Evolutionary conservation across 2,329 filamentous ascomycete genomes (phyloP).

Genomic region (Diplodia sapinea): DNA sequence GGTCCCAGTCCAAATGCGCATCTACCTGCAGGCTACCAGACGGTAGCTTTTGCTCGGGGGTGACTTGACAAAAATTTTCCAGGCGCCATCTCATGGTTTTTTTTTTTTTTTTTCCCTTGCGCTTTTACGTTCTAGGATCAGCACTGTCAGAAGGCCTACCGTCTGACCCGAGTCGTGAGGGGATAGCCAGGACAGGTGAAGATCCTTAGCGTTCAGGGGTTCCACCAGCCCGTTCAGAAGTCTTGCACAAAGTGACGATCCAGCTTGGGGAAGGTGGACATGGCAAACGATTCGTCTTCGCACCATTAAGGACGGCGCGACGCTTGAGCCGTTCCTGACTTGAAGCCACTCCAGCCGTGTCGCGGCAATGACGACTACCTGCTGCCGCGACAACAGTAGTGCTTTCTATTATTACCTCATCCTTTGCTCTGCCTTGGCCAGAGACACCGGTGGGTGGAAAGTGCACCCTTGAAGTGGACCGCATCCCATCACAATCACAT

Average conservation of each 20-base stretch:
- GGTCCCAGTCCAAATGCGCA: not conserved
- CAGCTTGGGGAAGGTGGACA: not conserved
- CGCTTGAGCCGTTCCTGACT: conserved; percentile 2
- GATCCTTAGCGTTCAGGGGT: not conserved
- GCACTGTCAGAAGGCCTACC: not conserved
- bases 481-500: conserved; percentile 9
- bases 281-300: conserved; percentile 1
- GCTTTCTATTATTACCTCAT: not conserved
- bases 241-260: not conserved
- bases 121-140: not conserved
- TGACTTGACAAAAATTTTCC: not conserved
- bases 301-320: conserved; percentile 1
- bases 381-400: not conserved
- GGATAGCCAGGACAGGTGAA: not conserved
- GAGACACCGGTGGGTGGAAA: not conserved
- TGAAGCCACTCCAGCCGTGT: conserved; percentile 1
- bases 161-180: not conserved
- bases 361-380: conserved; percentile 1
- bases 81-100: not conserved
- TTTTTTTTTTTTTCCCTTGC: not conserved
- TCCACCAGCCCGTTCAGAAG: not conserved
- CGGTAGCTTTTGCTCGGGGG: not conserved
- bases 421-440: not conserved
- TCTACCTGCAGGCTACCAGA: not conserved
- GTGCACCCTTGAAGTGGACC: not conserved